Conservation (phyloP, 176 grass and related monocot genomes). For the Paspalum vaginatum region DNA sequence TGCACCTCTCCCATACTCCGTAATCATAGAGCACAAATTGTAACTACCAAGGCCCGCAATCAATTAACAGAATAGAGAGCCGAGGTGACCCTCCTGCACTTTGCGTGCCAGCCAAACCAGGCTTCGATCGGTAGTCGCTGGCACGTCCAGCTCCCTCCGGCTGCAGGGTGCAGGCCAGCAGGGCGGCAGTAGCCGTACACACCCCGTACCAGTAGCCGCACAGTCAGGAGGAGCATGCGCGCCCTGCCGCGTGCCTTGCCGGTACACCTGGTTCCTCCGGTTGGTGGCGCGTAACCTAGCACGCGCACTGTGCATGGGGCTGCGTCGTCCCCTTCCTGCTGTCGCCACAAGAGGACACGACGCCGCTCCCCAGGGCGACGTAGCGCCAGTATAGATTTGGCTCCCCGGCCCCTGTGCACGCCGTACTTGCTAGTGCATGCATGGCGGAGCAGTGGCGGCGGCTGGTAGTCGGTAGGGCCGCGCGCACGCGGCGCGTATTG, state of each 20-base stretch:
- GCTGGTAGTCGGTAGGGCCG: too few species aligned
- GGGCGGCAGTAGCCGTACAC: background rate
- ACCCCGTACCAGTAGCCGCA: background rate
- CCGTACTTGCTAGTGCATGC: too few species aligned
- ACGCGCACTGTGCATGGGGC: background rate
- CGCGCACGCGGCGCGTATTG: background rate
- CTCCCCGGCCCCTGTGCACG: too few species aligned
- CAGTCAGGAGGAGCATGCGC: background rate
- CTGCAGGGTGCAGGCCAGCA: background rate
- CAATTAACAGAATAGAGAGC: background rate
- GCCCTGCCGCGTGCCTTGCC: too few species aligned
- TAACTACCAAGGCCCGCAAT: background rate
- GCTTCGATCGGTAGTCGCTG: background rate
- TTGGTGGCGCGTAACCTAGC: background rate
- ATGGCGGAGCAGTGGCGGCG: too few species aligned
- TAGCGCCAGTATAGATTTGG: too few species aligned
- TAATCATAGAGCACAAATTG: background rate
- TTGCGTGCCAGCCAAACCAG: conserved; percentile 43
- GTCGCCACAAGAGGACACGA: conserved; percentile 6
- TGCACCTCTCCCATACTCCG: too few species aligned
- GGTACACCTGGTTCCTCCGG: conserved; percentile 19
- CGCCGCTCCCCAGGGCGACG: background rate
- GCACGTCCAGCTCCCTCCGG: conserved; percentile 27
- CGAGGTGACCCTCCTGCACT: background rate
- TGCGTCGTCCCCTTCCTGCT: background rate